Evolutionary conservation across 2,329 filamentous ascomycete species (phyloP).

Genomic region (Verticillium nubilum): DNA sequence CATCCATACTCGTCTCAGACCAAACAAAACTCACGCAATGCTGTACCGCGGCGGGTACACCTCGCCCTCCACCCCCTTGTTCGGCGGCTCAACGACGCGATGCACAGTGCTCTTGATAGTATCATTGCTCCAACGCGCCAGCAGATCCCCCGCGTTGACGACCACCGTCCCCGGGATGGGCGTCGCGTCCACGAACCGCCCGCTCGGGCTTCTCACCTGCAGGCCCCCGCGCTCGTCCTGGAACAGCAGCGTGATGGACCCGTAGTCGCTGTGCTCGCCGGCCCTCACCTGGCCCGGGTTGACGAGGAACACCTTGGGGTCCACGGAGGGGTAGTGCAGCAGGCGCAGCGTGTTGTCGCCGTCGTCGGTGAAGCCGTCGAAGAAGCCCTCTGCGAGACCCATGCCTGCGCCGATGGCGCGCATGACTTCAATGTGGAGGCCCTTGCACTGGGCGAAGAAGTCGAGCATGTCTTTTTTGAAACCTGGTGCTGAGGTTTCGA

Average conservation of each 20-base stretch:
- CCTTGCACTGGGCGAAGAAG: slow-evolving; percentile 72
- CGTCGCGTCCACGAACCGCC: slow-evolving; percentile 74
- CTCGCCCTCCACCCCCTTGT: slow-evolving; percentile 42
- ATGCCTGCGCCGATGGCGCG: slow-evolving; percentile 78
- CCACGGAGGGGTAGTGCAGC: slow-evolving; percentile 70
- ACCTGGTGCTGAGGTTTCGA: slow-evolving; percentile 37
- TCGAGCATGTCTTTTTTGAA: slow-evolving; percentile 69
- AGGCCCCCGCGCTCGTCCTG: slow-evolving; percentile 52
- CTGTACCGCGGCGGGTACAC: slow-evolving; percentile 75
- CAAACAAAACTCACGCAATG: slow-evolving; percentile 57
- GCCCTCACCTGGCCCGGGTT: slow-evolving; percentile 69
- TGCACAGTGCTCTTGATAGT: slow-evolving; percentile 87
- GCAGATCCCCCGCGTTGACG: slow-evolving; percentile 81
- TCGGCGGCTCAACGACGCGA: slow-evolving; percentile 80
- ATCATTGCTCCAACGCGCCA: slow-evolving; percentile 87
- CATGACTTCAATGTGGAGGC: slow-evolving; percentile 74
- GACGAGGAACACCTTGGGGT: slow-evolving; percentile 57
- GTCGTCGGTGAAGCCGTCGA: slow-evolving; percentile 67
- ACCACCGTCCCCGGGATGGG: slow-evolving; percentile 80
- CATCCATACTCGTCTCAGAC: neutral
- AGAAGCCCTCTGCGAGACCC: slow-evolving; percentile 65
- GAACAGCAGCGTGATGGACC: slow-evolving; percentile 57
- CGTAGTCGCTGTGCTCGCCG: slow-evolving; percentile 69
- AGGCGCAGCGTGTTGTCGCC: slow-evolving; percentile 69
- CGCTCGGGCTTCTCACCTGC: slow-evolving; percentile 63